Percentiles rank a stretch among this genome's conserved stretches.
Conservation (phyloP, 148 eudicot species). For the Camellia granthamiana region DNA sequence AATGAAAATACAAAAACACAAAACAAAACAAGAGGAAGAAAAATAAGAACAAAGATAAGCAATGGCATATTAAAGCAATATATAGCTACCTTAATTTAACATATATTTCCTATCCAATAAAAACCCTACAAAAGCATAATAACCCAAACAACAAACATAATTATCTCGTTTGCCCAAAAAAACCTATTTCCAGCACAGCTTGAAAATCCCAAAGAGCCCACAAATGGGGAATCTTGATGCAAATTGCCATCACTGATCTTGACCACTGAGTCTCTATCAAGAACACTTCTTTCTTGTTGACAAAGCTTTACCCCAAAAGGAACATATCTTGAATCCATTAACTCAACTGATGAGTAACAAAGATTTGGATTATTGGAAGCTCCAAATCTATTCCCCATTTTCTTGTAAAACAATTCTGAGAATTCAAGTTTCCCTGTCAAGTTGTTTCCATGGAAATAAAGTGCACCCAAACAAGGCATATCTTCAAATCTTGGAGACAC, state of each 20-base stretch:
- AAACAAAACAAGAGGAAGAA: no score
- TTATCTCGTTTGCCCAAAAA: slow-evolving; percentile 7
- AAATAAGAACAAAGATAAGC: no score
- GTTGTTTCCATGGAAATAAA: slow-evolving; percentile 61
- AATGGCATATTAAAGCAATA: background rate
- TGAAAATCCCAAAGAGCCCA: slow-evolving; percentile 29
- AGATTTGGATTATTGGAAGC: slow-evolving; percentile 57
- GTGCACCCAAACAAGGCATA: slow-evolving; percentile 44
- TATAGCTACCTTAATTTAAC: background rate
- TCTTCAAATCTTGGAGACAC: slow-evolving; percentile 36
- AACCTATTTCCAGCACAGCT: background rate
- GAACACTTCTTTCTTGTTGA: slow-evolving; percentile 12
- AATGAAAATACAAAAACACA: no score
- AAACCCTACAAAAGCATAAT: slow-evolving; percentile 17
- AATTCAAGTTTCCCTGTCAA: slow-evolving; percentile 47
- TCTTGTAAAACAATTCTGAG: slow-evolving; percentile 40
- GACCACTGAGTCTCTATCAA: slow-evolving; percentile 1
- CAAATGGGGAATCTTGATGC: slow-evolving; percentile 9
- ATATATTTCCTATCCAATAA: background rate
- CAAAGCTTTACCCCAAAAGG: slow-evolving; percentile 53
- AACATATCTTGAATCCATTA: slow-evolving; percentile 16
- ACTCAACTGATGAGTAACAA: slow-evolving; percentile 33
- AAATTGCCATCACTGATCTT: slow-evolving; percentile 3
- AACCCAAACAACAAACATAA: slow-evolving; percentile 8
- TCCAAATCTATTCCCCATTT: slow-evolving; percentile 62